Conservation (phyloP, 495 filamentous ascomycete genomes). For the Podospora pseudoanserina region DNA sequence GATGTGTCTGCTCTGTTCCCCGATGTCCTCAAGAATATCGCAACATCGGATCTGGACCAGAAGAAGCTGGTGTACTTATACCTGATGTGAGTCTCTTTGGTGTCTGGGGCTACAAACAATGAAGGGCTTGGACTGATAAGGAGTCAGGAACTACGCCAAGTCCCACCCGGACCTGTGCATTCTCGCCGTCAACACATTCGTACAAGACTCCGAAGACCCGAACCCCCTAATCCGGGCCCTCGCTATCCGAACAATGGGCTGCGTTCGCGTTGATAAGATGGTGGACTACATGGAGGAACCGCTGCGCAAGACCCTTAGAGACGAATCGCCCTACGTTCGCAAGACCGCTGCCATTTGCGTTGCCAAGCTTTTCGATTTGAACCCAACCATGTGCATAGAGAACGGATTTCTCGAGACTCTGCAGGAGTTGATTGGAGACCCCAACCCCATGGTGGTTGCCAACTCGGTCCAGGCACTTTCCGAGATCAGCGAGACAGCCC, state of each 20-base stretch:
- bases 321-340: conserved; percentile 97
- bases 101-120: background rate
- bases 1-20: conserved; percentile 97
- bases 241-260: conserved; percentile 98
- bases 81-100: conserved; percentile 68
- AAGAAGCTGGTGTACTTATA: conserved; percentile 99
- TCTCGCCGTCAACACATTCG: conserved; percentile 97
- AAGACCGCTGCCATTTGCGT: conserved; percentile 98
- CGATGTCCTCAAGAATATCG: conserved; percentile 98
- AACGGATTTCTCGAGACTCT: conserved; percentile 96
- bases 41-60: conserved; percentile 90
- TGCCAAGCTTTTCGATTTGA: conserved; percentile 95
- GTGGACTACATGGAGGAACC: conserved; percentile 99
- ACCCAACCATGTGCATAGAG: conserved; percentile 85
- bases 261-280: conserved; percentile 98
- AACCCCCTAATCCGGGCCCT: conserved; percentile 94
- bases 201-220: conserved; percentile 98
- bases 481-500: conserved; percentile 86
- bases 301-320: conserved; percentile 88
- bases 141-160: conserved; percentile 94
- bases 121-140: conserved; percentile 22
- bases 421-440: conserved; percentile 94
- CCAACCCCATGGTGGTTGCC: conserved; percentile 98
- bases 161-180: conserved; percentile 99
- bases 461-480: conserved; percentile 91